Base-by-base conservation (phyloP, 768 basidiomycete genomes). In the Sarcomyxa edulis region DNA sequence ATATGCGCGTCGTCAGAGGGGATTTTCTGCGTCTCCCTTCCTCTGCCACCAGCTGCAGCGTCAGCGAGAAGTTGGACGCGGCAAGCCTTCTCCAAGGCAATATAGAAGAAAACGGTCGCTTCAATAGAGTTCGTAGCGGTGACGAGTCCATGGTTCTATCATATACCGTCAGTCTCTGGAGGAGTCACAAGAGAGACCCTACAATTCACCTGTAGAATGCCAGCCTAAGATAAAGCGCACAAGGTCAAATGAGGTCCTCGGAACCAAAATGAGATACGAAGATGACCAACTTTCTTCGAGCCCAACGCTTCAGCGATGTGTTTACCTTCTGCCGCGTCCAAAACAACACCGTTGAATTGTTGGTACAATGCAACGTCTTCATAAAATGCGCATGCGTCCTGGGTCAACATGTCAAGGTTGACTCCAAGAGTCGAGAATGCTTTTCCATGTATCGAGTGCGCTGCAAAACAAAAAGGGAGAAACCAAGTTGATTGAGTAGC, bases 281-380 rank as follows among this genome's bases (percentile, higher is more conserved):
- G 39, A 24, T 22, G 22, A 32, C 39, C 18, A 16, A 54, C 57
- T 53, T 66, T 65, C 41, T 64, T 66, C 8, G 50, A 48, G 10
- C 69, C 68, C 10, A 72, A 50, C 2, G 66, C 60, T 7, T 53
- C 47, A 6, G 70, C 69, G 39, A 77, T 76, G 23, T 65, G 57
- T 29, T 51, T 47, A 9, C 68, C 69, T 55, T 77, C 73, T 28
- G 65, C 61, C 6, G 58, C 45, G 10, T 62, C 64, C 12, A 74
- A 53, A 12, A 75, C 72, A 5, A 75, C 62, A 16, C 74, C 74
- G 42, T 66, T 69, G 42, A 66, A 72, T 28, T 69, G 60, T 21
- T 53, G 52, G 46, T 75, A 71, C 15, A 74, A 53, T 7, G 56
- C 64, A 46, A 61, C 59, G 33, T 69, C 66, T 32, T 70, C 49